Evolutionary conservation across 2,329 filamentous ascomycete species (phyloP).

Genomic region (Thielaviopsis musarum): DNA sequence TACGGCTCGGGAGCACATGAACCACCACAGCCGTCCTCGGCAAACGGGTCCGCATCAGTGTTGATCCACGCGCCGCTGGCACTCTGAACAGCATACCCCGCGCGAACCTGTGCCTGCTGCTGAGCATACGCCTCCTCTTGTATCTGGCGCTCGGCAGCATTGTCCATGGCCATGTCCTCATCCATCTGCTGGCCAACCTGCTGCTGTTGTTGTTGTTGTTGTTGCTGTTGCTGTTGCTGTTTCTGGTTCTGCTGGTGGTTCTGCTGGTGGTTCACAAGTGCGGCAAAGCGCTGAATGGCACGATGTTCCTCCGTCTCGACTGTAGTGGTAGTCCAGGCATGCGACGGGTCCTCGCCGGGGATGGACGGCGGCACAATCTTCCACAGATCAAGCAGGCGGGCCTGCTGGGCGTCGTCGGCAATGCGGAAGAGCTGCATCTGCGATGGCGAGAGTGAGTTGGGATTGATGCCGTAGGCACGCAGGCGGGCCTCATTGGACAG

Average conservation of each 20-base stretch:
- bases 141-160: background rate
- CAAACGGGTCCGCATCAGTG: conserved; percentile 5
- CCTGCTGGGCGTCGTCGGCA: conserved; percentile 54
- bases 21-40: conserved; percentile 20
- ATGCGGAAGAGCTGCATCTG: conserved; percentile 67
- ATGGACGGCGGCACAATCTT: conserved; percentile 57
- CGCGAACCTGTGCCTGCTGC: conserved; percentile 4
- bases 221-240: conserved; percentile 18
- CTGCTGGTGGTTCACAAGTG: conserved; percentile 25
- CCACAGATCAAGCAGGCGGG: conserved; percentile 71
- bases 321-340: conserved; percentile 36
- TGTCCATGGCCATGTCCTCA: conserved; percentile 10
- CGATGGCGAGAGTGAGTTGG: conserved; percentile 48
- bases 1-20: conserved; percentile 54
- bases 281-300: conserved; percentile 41
- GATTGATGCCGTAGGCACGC: conserved; percentile 51
- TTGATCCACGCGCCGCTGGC: conserved; percentile 6
- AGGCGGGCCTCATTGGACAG: conserved; percentile 37
- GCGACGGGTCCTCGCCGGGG: conserved; percentile 32
- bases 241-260: too few relatives aligned
- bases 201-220: conserved; percentile 17
- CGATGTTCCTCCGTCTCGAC: conserved; percentile 42
- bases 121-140: background rate
- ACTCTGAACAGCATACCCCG: conserved; percentile 4
- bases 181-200: conserved; percentile 3